These are phyloP conservation scores for Gaeumannomyces tritici DNA, from an alignment of 2,329 filamentous ascomycete species.

Conservation along the genomic window DNA sequence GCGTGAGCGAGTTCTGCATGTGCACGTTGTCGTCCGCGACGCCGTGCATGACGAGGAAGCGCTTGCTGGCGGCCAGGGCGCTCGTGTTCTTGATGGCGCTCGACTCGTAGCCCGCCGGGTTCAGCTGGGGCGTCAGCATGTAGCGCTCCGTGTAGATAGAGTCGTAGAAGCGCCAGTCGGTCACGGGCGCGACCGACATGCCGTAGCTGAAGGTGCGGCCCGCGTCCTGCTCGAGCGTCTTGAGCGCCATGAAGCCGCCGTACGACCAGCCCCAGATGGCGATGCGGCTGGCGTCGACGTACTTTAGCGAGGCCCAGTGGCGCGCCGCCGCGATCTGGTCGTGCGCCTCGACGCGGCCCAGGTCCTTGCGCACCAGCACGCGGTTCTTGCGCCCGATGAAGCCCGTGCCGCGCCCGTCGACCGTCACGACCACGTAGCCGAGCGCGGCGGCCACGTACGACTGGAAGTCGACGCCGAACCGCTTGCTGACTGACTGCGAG, in stretches of 20 bases:
- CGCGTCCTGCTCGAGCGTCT: slow-evolving; percentile 85
- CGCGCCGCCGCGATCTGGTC: slow-evolving; percentile 90
- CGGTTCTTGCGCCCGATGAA: slow-evolving; percentile 79
- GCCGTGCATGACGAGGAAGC: slow-evolving; percentile 94
- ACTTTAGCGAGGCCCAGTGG: slow-evolving; percentile 69
- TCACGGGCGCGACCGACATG: slow-evolving; percentile 98
- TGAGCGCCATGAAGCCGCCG: slow-evolving; percentile 89
- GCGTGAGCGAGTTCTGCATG: slow-evolving; percentile 81
- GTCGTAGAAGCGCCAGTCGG: slow-evolving; percentile 94
- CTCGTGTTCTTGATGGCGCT: slow-evolving; percentile 65
- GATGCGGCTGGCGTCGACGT: slow-evolving; percentile 73
- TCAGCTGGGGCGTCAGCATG: slow-evolving; percentile 89
- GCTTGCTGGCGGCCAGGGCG: slow-evolving; percentile 64
- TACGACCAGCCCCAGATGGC: slow-evolving; percentile 99
- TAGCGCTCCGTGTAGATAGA: slow-evolving; percentile 92
- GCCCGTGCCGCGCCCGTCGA: slow-evolving; percentile 89
- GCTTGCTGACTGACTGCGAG: slow-evolving; percentile 79
- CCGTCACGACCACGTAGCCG: slow-evolving; percentile 88
- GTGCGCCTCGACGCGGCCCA: slow-evolving; percentile 75
- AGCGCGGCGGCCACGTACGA: slow-evolving; percentile 76
- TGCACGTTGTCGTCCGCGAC: slow-evolving; percentile 97
- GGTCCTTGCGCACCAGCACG: slow-evolving; percentile 70
- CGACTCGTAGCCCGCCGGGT: slow-evolving; percentile 65
- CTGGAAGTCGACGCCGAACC: slow-evolving; percentile 80
- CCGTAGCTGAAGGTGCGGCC: slow-evolving; percentile 90